Evolutionary conservation across 768 basidiomycete species (phyloP).

Genomic region (Lactifluus hygrophoroides): DNA sequence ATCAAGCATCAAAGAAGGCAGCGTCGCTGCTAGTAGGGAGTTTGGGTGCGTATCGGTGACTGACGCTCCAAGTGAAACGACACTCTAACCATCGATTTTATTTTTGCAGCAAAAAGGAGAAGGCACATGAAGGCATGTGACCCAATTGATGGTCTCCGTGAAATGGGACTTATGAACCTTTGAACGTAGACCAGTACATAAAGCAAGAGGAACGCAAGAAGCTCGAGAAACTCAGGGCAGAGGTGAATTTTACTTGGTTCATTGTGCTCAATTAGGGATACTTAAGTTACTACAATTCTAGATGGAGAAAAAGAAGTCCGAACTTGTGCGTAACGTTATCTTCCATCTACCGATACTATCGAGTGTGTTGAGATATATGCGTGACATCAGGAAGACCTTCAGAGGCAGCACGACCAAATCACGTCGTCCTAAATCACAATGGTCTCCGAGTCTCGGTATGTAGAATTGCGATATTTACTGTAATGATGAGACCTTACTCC

Average conservation of each 20-base stretch:
- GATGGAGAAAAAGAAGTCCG: slow-evolving; percentile 28
- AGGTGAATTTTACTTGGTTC: slow-evolving; percentile 33
- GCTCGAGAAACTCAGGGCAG: slow-evolving; percentile 47
- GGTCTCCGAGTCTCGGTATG: not conserved
- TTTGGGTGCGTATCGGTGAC: slow-evolving; percentile 42
- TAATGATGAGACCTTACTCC: not conserved
- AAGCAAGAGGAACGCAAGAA: slow-evolving; percentile 49
- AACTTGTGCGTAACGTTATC: slow-evolving; percentile 24
- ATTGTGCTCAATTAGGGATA: not conserved
- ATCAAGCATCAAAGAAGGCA: slow-evolving; percentile 42
- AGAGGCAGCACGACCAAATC: slow-evolving; percentile 25
- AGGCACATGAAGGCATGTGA: slow-evolving; percentile 52
- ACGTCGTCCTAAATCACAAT: not conserved
- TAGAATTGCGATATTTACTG: not conserved
- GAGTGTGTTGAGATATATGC: not conserved
- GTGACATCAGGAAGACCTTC: slow-evolving; percentile 24
- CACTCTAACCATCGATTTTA: not conserved
- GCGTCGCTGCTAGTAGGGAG: slow-evolving; percentile 51
- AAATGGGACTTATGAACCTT: slow-evolving; percentile 6
- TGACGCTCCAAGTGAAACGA: not conserved
- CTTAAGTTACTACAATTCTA: slow-evolving; percentile 2
- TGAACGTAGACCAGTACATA: slow-evolving; percentile 49
- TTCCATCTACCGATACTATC: not conserved
- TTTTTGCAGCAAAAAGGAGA: slow-evolving; percentile 55
- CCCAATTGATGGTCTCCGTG: not conserved